Base-by-base conservation (phyloP, 129 eudicot genomes). In the Flaveria sonorensis region DNA sequence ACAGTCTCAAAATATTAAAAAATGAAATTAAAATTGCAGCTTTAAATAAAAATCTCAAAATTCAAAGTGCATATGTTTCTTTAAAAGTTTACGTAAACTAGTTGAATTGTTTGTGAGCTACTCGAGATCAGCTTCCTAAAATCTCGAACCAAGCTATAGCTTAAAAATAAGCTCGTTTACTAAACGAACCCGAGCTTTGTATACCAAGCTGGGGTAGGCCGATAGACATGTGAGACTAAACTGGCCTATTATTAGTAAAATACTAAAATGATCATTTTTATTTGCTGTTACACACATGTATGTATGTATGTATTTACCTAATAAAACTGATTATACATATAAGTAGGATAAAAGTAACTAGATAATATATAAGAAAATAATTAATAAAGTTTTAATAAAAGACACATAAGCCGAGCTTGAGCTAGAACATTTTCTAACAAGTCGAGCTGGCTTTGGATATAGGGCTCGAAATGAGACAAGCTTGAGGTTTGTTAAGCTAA, bases 1-100 rank as follows among this genome's bases (percentile, higher is more conserved):
- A 88, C 88, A 86, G 19, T 8, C 71, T 42, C 69, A 19, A 39
- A 11, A n/a, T 4, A 52, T 1, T 52, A 19, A 56, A 9, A 56
- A 18, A 53, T 5, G 2, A 53, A 53, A 16, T 53, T 1, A 7
- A 53, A 18, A 4, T 14, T 14, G 16, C 16, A 14, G 2, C 0
- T 3, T 48, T 39, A 3, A 16, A 28, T 46, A 57, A 20, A 20
- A 9, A 57, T 3, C 61, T 57, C 36, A 61, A 24, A 6, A 24
- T 2, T 60, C 39, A 0, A 24, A 61, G 3, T 26, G n/a, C 10
- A 52, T 48, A 1, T 21, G 36, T 10, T 56, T 56, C 13, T 59
- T 10, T 10, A 59, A 24, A 19, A 56, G 10, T 9, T 0, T 0
- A 18, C 0, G 8, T 18, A 53, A 16, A 47, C 3, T 0, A 47